These are phyloP conservation scores for Schizonepeta tenuifolia DNA, from an alignment of 257 asterid species.

Conservation along the genomic window DNA sequence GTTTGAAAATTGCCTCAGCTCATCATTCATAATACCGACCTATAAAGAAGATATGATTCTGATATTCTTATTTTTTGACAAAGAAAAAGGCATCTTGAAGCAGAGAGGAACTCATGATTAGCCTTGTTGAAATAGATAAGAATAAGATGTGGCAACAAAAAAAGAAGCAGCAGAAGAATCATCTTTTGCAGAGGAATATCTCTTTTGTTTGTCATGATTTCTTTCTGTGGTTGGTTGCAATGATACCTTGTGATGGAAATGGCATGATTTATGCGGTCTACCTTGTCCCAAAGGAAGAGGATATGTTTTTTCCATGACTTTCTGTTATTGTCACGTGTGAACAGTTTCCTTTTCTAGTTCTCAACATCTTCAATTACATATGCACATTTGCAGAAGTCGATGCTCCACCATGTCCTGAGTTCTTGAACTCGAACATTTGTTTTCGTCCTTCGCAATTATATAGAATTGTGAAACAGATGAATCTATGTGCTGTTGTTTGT, in stretches of 20 bases:
- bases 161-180: not conserved
- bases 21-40: not conserved
- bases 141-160: not conserved
- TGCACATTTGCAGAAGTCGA: not conserved
- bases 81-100: no score
- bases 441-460: not conserved
- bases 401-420: no score
- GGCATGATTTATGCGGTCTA: no score
- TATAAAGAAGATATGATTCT: not conserved
- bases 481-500: slow-evolving; percentile 4
- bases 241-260: no score
- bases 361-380: not conserved
- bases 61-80: not conserved
- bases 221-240: no score
- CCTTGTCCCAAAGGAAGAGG: not conserved
- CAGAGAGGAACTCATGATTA: not conserved
- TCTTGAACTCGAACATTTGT: not conserved
- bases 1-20: not conserved
- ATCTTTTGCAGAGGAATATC: not conserved
- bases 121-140: not conserved
- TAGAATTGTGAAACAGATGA: not conserved
- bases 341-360: not conserved
- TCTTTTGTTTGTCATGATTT: not conserved
- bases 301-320: slow-evolving; percentile 6
- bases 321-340: not conserved